Conservation (phyloP, 768 basidiomycete genomes). For the Psilocybe azurescens region DNA sequence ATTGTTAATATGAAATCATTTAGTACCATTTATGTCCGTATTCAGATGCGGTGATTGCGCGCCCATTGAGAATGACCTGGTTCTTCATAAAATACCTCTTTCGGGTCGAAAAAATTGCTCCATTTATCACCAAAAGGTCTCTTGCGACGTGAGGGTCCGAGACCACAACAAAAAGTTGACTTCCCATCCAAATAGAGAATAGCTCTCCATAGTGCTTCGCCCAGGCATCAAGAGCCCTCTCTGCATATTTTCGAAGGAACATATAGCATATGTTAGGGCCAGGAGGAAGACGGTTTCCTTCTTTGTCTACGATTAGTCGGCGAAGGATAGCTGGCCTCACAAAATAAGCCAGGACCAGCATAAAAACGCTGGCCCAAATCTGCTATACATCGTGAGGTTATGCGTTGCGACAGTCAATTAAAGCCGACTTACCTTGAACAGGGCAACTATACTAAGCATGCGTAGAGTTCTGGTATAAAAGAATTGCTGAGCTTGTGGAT, state of each 20-base stretch:
- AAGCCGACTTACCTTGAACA: too few relatives aligned
- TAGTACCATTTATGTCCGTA: constrained; percentile 37
- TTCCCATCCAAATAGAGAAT: constrained; percentile 43
- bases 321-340: constrained; percentile 3
- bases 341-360: background rate
- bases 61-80: constrained; percentile 36
- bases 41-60: constrained; percentile 37
- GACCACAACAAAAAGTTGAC: constrained; percentile 42
- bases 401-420: too few relatives aligned
- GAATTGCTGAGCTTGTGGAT: too few relatives aligned
- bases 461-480: too few relatives aligned
- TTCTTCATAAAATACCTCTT: constrained; percentile 41
- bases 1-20: background rate
- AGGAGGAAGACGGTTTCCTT: constrained; percentile 30
- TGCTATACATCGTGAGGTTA: too few relatives aligned
- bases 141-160: constrained; percentile 38
- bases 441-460: too few relatives aligned
- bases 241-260: constrained; percentile 39
- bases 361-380: background rate
- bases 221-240: constrained; percentile 37
- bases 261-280: constrained; percentile 33
- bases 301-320: constrained; percentile 14
- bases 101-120: constrained; percentile 39
- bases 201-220: constrained; percentile 36
- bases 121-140: constrained; percentile 41